Base-by-base conservation (phyloP, 2,329 filamentous ascomycete species). In the Emergomyces orientalis region DNA sequence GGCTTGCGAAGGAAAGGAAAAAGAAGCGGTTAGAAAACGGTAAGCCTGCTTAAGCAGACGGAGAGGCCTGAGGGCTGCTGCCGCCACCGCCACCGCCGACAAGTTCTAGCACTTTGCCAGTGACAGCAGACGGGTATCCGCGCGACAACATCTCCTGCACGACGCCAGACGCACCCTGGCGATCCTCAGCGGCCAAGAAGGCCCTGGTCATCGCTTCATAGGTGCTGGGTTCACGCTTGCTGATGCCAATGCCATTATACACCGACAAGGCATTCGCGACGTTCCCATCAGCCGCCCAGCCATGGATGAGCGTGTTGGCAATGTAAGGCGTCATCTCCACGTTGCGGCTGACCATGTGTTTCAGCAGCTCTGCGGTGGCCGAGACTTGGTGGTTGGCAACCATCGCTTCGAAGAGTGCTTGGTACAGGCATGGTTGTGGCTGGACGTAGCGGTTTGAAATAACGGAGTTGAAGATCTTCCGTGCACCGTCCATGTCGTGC, bases 141-240 rank as follows among this genome's bases (percentile, higher is more conserved):
- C 94, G 85, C 56, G 86, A 87, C 43, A 97, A 81, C 84, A 97
- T 97, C 81, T 99, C 94, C 62, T 88, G 84, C 30, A 96, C 92
- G 17, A 96, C 88, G 13, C 72, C 77, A 77, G 91, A 86, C 47
- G 94, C 94, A 63, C 84, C 82, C 58, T 86, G 83, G 41, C 90
- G 87, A 73, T 95, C 86, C 72, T 95, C 90, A 3, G 88, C 88
- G 13, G 91, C 86, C 62, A 99, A 84, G 77, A 88, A 97, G 0
- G 94, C 94, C 55, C 94, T 85, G 5, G 92, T 96, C 94, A 99
- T 99, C 49, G 93, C 92, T 78, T 99, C 94, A 75, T 99, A 99
- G 4, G 94, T 99, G 80, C 91, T 97, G 3, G 94, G 94, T 79
- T 99, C 94, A 63, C 94, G 87, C 78, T 88, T 91, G 62, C 86